Conservation (phyloP, 345 rosid species). For the Microcos paniculata region DNA sequence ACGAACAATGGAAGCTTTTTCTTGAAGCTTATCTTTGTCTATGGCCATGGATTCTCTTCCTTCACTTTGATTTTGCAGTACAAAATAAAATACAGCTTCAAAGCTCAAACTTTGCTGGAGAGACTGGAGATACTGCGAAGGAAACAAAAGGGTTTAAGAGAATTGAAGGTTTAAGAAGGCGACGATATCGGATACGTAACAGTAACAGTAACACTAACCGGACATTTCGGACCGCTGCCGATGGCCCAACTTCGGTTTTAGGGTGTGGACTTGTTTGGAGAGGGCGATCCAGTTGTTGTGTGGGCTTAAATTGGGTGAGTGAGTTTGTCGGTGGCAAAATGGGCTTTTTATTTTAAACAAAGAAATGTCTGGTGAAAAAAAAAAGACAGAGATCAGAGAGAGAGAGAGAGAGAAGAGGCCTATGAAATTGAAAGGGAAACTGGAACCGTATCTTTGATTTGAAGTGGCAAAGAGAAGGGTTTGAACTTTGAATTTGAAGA, state of each 20-base stretch:
- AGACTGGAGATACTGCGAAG: not conserved
- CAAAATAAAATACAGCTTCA: not conserved
- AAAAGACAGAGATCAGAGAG: not conserved
- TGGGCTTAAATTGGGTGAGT: not conserved
- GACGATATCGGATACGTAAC: not conserved
- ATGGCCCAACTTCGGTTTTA: not conserved
- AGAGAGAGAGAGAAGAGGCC: not conserved
- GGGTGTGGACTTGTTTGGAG: not conserved
- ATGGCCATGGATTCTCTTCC: conserved; percentile 32
- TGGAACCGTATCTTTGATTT: not conserved
- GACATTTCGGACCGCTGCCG: not conserved
- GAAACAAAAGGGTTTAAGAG: not conserved
- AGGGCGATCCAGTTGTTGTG: not conserved
- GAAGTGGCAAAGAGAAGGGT: not conserved
- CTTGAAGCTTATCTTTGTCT: conserved; percentile 56
- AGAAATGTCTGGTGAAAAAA: not conserved
- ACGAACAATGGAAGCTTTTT: conserved; percentile 56
- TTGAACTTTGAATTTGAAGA: not conserved
- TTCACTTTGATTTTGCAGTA: conserved; percentile 1
- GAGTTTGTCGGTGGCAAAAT: not conserved
- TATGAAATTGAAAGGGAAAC: too few species aligned
- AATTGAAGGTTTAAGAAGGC: not conserved
- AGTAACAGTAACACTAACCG: too few species aligned
- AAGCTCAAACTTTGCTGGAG: not conserved
- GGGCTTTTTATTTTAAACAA: not conserved